phyloP scores from a whole-genome alignment of 371 early-diverging fungal genomes.

The Fennellomyces sp. region DNA sequence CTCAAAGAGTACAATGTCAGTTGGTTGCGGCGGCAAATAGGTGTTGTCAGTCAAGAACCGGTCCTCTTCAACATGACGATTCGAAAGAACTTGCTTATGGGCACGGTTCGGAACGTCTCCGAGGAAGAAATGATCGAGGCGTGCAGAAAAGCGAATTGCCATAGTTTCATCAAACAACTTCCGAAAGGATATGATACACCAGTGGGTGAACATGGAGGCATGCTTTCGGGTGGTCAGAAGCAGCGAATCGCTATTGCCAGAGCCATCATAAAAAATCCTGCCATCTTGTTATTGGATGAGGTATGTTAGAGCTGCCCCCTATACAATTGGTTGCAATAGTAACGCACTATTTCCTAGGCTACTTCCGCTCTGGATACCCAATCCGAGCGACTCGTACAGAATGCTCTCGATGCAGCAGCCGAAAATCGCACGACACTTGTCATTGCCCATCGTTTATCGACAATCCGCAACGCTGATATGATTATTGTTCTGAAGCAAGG shows the following conservation, averaged over 20 bases:
- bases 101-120: constrained; percentile 28
- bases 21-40: constrained; percentile 51
- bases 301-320: background rate
- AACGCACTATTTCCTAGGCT: constrained; percentile 45
- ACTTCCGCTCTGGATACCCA: constrained; percentile 74
- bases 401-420: constrained; percentile 71
- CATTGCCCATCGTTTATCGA: constrained; percentile 84
- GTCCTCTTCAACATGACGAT: constrained; percentile 64
- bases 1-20: constrained; percentile 47
- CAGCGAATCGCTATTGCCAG: constrained; percentile 78
- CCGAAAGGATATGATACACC: constrained; percentile 77
- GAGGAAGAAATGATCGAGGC: constrained; percentile 49
- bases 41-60: constrained; percentile 66
- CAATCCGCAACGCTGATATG: constrained; percentile 73
- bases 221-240: constrained; percentile 80
- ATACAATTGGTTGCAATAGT: background rate
- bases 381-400: constrained; percentile 81
- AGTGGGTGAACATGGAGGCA: constrained; percentile 64
- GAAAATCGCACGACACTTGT: constrained; percentile 81
- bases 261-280: constrained; percentile 76
- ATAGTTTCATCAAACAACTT: constrained; percentile 73
- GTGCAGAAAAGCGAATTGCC: constrained; percentile 71
- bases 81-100: constrained; percentile 40
- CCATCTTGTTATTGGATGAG: constrained; percentile 65
- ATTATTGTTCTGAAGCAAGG: constrained; percentile 84